Evolutionary conservation across 306 rosid genomes (phyloP), one percentile per base, ranked within the genome.

Genomic region (Cucurbita ficifolia): DNA sequence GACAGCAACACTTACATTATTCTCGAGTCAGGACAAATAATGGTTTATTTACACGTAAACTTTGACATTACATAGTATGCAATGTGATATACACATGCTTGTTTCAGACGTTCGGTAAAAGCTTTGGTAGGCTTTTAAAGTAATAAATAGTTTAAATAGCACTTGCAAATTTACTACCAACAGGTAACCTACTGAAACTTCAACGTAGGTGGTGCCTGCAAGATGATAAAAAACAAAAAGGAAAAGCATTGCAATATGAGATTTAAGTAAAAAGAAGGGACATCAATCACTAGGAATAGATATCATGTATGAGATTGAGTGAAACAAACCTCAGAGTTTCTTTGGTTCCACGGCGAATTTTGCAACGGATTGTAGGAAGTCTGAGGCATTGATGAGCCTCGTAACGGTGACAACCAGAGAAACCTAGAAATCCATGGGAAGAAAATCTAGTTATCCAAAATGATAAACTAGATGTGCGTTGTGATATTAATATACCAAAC

Each of bases 371-470:
- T 72, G 96, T 90, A 14, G 94, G 89, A 60, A 94, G 92, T 36
- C 97, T 96, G 35, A 90, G 94, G 59, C 82, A 88, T 58, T 94
- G 98, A 80, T 94, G 98, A 75, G 98, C 97, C 74, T 94, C 98
- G 0, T 84, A 90, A 43, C 97, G 98, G 77, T 90, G 98, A 79
- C 98, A 94, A 21, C 97, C 97, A 7, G 96, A 94, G 82, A 94
- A 94, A 75, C 98, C 98, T 90, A 40, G 52, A 77, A 51, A 73
- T 35, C 46, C 33, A 67, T 48, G 29, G 18, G 75, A 73, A 63
- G 62, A 49, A 21, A 63, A 2, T 16, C 40, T 35, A 68, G 18
- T 64, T 0, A 18, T 40, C 9, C 17, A 64, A 43, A 65, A 38
- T 40, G 24, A 64, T 19, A 40, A 56, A 22, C 29, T 17, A 11